These are phyloP conservation scores for Garcileccinum viscosum DNA, from an alignment of 1,284 basidiomycete species.

Conservation along the genomic window DNA sequence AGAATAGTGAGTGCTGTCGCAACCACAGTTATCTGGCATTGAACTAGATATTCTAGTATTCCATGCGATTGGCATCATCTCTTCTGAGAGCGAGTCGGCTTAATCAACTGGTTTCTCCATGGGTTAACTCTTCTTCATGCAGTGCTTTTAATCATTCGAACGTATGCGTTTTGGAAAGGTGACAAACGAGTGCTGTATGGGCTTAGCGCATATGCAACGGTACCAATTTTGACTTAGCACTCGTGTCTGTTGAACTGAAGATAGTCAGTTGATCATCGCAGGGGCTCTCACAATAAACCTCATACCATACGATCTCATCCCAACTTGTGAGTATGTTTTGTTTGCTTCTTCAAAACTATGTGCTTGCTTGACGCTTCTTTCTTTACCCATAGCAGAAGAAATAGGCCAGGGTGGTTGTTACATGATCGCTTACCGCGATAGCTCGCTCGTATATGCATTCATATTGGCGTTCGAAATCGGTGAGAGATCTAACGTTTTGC, in stretches of 20 bases:
- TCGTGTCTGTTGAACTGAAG: not conserved
- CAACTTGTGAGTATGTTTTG: not conserved
- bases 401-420: not conserved
- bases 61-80: not conserved
- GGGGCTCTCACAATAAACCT: not conserved
- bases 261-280: not conserved
- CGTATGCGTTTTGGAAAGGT: not conserved
- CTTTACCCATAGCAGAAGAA: not conserved
- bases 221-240: not conserved
- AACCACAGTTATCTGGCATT: not conserved
- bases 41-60: not conserved
- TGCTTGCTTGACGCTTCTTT: not conserved
- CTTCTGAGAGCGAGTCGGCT: not conserved
- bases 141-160: not conserved
- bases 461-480: slow-evolving; percentile 2
- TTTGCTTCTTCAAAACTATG: not conserved
- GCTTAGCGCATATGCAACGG: not conserved
- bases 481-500: not conserved
- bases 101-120: too few species aligned
- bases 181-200: slow-evolving; percentile 1
- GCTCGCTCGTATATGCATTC: not conserved
- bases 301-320: not conserved
- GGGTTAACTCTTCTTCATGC: not conserved
- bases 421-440: not conserved
- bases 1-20: not conserved